Evolutionary conservation across 768 basidiomycete species (phyloP).

Genomic region (Mycena alexandri): DNA sequence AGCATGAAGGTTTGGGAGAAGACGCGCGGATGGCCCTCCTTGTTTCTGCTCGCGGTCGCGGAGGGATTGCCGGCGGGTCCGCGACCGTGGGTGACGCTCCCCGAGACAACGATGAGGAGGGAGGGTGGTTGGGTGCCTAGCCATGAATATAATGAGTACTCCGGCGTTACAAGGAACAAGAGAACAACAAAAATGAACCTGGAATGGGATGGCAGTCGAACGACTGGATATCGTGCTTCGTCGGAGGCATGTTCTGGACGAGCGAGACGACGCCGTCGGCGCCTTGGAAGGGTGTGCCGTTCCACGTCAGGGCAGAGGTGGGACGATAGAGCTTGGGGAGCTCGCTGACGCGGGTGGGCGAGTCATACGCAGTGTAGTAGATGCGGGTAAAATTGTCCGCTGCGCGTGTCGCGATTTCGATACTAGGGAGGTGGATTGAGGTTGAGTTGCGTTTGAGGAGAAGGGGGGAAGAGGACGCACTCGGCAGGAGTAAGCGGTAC

Average conservation of each 20-base stretch:
- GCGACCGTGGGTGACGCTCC: slow-evolving; percentile 79
- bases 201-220: slow-evolving; percentile 93
- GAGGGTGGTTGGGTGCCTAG: slow-evolving; percentile 84
- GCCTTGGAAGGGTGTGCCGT: slow-evolving; percentile 85
- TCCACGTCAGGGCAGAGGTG: slow-evolving; percentile 85
- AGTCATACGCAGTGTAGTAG: slow-evolving; percentile 88
- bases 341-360: slow-evolving; percentile 78
- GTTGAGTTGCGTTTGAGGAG: slow-evolving; percentile 37
- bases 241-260: slow-evolving; percentile 78
- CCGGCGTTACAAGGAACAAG: not conserved
- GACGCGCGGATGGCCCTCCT: slow-evolving; percentile 85
- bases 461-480: slow-evolving; percentile 54
- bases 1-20: slow-evolving; percentile 92
- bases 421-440: slow-evolving; percentile 57
- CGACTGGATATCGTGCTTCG: slow-evolving; percentile 88
- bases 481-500: slow-evolving; percentile 66
- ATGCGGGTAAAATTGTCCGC: slow-evolving; percentile 87
- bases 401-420: slow-evolving; percentile 87
- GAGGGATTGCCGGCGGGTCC: slow-evolving; percentile 71
- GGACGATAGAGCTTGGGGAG: slow-evolving; percentile 86
- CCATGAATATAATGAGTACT: not conserved
- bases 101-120: slow-evolving; percentile 83
- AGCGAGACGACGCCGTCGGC: slow-evolving; percentile 75
- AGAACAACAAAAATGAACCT: slow-evolving; percentile 57
- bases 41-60: slow-evolving; percentile 60